These are phyloP conservation scores for Bipolaris zeicola DNA, from an alignment of 2,329 filamentous ascomycete species.

Conservation along the genomic window DNA sequence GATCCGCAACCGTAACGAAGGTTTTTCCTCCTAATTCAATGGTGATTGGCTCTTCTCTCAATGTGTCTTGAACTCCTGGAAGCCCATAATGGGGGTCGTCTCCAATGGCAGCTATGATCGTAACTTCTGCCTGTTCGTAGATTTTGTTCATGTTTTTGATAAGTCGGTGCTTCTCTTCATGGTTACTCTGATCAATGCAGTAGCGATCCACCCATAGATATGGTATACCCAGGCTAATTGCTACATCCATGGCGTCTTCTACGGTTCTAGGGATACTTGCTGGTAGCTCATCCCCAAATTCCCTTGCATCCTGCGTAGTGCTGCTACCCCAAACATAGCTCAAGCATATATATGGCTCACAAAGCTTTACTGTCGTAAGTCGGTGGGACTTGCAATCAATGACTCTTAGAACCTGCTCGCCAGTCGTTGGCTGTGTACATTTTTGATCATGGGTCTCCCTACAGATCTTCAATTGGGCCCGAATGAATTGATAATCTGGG, in stretches of 20 bases:
- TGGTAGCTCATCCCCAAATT: not conserved
- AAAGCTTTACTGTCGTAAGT: not conserved
- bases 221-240: not conserved
- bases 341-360: not conserved
- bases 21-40: not conserved
- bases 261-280: not conserved
- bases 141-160: constrained; percentile 21
- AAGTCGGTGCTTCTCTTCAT: not conserved
- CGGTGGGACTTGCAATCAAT: not conserved
- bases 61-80: constrained; percentile 2
- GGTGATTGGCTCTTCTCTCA: not conserved
- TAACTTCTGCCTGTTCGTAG: constrained; percentile 11
- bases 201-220: constrained; percentile 12
- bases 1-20: not conserved
- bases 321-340: constrained; percentile 5
- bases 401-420: not conserved
- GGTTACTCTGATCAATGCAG: constrained; percentile 7
- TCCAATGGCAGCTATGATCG: constrained; percentile 16
- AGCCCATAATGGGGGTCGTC: constrained; percentile 8
- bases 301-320: not conserved
- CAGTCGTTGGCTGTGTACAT: not conserved
- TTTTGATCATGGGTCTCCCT: not conserved
- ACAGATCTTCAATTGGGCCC: not conserved
- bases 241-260: not conserved
- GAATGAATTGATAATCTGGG: not conserved